Evolutionary conservation across 106 monocot genomes (phyloP).

Genomic region (Gastrodia elata): DNA sequence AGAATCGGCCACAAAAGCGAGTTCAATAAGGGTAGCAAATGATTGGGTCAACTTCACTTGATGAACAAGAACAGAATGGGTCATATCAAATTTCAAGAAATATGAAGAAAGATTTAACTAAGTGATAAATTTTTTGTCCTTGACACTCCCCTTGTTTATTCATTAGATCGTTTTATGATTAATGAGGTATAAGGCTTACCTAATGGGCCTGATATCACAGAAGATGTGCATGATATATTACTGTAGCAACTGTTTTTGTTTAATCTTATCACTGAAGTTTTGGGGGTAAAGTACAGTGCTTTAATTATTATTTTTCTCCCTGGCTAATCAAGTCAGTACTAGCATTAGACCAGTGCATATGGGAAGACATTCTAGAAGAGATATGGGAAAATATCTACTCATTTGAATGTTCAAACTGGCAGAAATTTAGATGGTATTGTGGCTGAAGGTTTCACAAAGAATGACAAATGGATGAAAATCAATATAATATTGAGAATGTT

Average conservation of each 20-base stretch:
- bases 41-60: background rate
- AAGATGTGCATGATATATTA: slow-evolving; percentile 17
- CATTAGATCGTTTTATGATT: slow-evolving; percentile 14
- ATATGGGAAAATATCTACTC: slow-evolving; percentile 34
- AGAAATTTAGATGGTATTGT: slow-evolving; percentile 20
- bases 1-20: background rate
- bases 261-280: slow-evolving; percentile 55
- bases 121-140: slow-evolving; percentile 7
- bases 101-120: background rate
- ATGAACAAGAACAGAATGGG: background rate
- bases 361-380: slow-evolving; percentile 28
- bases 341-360: slow-evolving; percentile 19
- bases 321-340: slow-evolving; percentile 19
- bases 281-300: slow-evolving; percentile 40
- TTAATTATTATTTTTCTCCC: slow-evolving; percentile 18
- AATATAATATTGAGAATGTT: slow-evolving; percentile 30
- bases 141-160: slow-evolving; percentile 26
- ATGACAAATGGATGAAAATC: slow-evolving; percentile 59
- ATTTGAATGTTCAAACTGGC: slow-evolving; percentile 23
- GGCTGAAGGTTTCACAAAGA: slow-evolving; percentile 35
- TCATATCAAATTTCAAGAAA: slow-evolving; percentile 2
- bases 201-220: slow-evolving; percentile 8
- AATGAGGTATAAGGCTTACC: slow-evolving; percentile 21
- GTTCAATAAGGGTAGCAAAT: background rate
- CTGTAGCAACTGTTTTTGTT: slow-evolving; percentile 42